phyloP scores from a whole-genome alignment of 2,329 filamentous ascomycete genomes.

The Ophiostoma sp. region DNA sequence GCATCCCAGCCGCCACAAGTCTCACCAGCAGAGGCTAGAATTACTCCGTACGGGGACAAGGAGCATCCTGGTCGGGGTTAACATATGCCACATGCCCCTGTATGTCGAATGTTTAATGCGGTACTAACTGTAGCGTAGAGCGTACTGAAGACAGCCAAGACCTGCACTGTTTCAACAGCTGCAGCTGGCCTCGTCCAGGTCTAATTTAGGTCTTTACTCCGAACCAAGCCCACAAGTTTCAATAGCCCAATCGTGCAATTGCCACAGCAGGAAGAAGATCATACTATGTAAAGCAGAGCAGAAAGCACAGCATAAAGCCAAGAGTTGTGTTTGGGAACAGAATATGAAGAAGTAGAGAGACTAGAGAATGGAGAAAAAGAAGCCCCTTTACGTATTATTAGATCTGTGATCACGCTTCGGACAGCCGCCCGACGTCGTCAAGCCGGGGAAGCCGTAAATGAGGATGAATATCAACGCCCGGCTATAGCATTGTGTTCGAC shows the following conservation, averaged over 20 bases:
- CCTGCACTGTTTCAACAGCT: neutral
- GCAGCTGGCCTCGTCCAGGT: neutral
- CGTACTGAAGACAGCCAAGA: neutral
- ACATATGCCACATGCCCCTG: constrained; percentile 3
- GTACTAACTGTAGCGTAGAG: no score
- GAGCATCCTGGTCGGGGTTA: constrained; percentile 2
- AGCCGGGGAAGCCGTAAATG: neutral
- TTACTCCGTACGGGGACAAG: neutral
- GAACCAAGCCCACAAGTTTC: neutral
- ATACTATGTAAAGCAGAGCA: no score
- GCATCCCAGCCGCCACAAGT: neutral
- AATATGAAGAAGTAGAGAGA: neutral
- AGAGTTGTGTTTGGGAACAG: neutral
- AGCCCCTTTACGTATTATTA: neutral
- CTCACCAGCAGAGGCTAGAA: neutral
- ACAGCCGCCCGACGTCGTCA: neutral
- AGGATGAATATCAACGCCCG: neutral
- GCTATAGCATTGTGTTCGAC: neutral
- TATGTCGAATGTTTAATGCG: neutral
- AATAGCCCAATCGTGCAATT: neutral
- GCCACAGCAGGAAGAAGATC: neutral
- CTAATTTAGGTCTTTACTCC: constrained; percentile 4
- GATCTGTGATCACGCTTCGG: neutral
- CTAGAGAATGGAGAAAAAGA: neutral
- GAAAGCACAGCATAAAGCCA: neutral